A percentile compares a stretch with the other conserved stretches of the same genome.
Evolutionary conservation across 2,329 filamentous ascomycete genomes (phyloP).

Genomic region (Aspergillus transmontanensis): DNA sequence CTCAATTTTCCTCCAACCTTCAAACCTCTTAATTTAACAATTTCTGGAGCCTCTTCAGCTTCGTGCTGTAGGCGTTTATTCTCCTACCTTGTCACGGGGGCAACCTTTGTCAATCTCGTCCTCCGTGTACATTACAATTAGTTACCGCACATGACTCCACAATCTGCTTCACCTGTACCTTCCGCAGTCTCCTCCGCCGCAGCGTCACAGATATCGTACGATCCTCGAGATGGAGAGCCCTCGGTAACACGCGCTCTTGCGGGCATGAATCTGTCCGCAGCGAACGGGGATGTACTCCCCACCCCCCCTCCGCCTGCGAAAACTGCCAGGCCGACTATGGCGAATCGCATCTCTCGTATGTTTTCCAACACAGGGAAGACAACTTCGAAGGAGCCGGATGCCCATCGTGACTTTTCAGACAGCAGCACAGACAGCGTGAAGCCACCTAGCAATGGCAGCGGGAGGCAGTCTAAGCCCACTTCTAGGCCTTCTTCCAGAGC

Average conservation of each 20-base stretch:
- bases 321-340: slow-evolving; percentile 45
- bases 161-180: slow-evolving; percentile 45
- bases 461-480: slow-evolving; percentile 28
- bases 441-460: slow-evolving; percentile 32
- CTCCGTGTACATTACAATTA: slow-evolving; percentile 23
- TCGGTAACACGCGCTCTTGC: slow-evolving; percentile 48
- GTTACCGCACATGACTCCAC: slow-evolving; percentile 45
- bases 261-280: slow-evolving; percentile 44
- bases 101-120: slow-evolving; percentile 25
- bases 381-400: slow-evolving; percentile 34
- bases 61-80: slow-evolving; percentile 29
- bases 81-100: slow-evolving; percentile 24
- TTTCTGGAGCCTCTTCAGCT: slow-evolving; percentile 25
- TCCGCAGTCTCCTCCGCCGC: slow-evolving; percentile 47
- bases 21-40: slow-evolving; percentile 12
- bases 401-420: slow-evolving; percentile 39
- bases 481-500: slow-evolving; percentile 36
- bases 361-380: slow-evolving; percentile 46
- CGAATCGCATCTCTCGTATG: slow-evolving; percentile 49
- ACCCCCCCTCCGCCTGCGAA: slow-evolving; percentile 33
- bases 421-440: slow-evolving; percentile 41
- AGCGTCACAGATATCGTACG: slow-evolving; percentile 43
- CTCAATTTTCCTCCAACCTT: slow-evolving; percentile 6
- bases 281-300: slow-evolving; percentile 39
- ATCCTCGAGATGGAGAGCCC: slow-evolving; percentile 40